Percentiles rank a stretch among this genome's conserved stretches.
phyloP scores from a whole-genome alignment of 768 basidiomycete species.

The Cyathus striatus region DNA sequence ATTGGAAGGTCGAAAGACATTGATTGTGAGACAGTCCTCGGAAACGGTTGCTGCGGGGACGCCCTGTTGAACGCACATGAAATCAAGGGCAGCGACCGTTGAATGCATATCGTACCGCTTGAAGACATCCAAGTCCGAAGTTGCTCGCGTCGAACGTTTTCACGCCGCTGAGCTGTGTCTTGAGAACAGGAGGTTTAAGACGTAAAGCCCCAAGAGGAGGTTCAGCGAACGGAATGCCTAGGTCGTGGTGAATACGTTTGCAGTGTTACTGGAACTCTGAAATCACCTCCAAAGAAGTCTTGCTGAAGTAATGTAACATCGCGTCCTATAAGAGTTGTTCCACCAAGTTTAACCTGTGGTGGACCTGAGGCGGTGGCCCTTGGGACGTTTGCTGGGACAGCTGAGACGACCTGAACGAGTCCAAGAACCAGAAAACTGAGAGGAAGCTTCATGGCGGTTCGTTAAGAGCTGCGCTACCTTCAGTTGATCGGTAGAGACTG shows the following conservation, averaged over 20 bases:
- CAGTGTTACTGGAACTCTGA: background rate
- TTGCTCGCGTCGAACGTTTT: constrained; percentile 37
- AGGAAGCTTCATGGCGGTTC: too few species aligned
- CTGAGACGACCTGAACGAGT: too few species aligned
- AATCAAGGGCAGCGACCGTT: too few species aligned
- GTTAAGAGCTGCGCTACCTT: too few species aligned
- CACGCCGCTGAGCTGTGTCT: constrained; percentile 25
- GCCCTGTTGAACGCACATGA: constrained; percentile 14
- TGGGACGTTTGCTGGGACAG: too few species aligned
- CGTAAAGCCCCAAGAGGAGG: constrained; percentile 45
- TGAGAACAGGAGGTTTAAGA: constrained; percentile 39
- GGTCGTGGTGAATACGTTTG: background rate
- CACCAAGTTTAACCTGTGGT: constrained; percentile 5
- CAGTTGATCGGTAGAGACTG: too few species aligned
- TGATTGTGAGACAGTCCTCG: constrained; percentile 59
- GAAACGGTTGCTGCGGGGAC: constrained; percentile 30
- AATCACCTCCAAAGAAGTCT: constrained; percentile 9
- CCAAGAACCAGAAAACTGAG: too few species aligned
- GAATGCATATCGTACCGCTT: constrained; percentile 39
- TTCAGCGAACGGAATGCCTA: constrained; percentile 51
- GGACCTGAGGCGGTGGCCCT: constrained; percentile 11
- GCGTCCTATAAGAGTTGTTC: constrained; percentile 6
- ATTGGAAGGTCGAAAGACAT: constrained; percentile 47
- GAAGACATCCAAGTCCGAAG: constrained; percentile 45
- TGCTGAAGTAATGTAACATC: constrained; percentile 8